Evolutionary conservation across 352 stramenopile genomes (phyloP), one percentile per base, ranked within the genome.

Genomic region (Thalassiosira sp.): DNA sequence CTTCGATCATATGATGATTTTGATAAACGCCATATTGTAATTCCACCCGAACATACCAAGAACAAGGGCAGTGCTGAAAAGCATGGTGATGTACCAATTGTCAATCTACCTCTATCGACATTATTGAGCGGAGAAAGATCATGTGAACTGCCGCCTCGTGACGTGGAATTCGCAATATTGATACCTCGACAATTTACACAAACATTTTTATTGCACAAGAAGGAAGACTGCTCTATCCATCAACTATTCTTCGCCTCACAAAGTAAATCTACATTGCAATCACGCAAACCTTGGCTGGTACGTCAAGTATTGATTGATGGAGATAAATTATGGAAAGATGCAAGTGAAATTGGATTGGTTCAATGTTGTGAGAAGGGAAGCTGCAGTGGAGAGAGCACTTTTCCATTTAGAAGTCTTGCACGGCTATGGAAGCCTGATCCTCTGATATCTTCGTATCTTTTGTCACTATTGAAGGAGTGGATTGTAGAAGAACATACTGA

Each of bases 361-460:
- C 0, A 63, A 42, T 20, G 37, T 24, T 28, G 5, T 1, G 11
- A 65, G 61, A 20, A 8, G 27, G 35, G 31, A 57, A n/a, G 16
- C 13, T 54, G n/a, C 10, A 68, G 16, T 18, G 20, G 18, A 51
- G 59, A 37, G n/a, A 37, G 25, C 3, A n/a, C 2, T 2, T 8
- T 46, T 75, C 27, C 11, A 63, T 67, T 73, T 45, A 45, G 58
- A 35, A 57, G 59, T 42, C 42, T 81, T 5, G 67, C 79, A 18
- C 75, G 82, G 51, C 58, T 92, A 18, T 92, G 87, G 87, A 79
- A 92, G 75, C 84, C 87, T 2, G 84, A 91, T 76, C 43, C 63
- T n/a, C 81, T 92, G 64, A 72, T 92, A 10, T 62, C 74, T 52
- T 80, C 58, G n/a, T 18, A 84, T 11, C 46, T 92, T 10, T 45